phyloP scores from a whole-genome alignment of 768 basidiomycete species.

The Leccinum subtestaceum region DNA sequence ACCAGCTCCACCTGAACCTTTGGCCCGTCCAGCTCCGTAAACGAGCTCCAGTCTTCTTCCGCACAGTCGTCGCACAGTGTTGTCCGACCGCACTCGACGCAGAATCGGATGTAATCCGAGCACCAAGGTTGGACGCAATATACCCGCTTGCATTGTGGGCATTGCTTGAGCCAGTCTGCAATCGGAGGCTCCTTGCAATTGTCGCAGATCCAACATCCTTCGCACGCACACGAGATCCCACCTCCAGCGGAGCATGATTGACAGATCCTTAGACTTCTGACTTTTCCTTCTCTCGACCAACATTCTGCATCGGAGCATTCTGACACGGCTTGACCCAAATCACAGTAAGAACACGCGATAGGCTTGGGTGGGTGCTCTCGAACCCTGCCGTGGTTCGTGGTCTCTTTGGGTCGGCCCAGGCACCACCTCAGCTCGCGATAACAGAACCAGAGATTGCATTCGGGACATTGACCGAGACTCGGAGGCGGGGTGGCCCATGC shows the following conservation, averaged over 20 bases:
- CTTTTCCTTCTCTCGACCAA: constrained; percentile 14
- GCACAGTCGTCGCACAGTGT: constrained; percentile 7
- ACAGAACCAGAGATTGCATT: constrained; percentile 23
- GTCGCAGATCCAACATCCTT: constrained; percentile 21
- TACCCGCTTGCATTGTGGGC: constrained; percentile 16
- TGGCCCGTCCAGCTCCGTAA: too few relatives aligned
- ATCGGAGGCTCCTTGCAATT: constrained; percentile 14
- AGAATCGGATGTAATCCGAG: constrained; percentile 21
- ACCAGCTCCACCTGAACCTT: too few relatives aligned
- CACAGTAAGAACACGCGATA: constrained; percentile 18
- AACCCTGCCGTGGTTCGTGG: not conserved
- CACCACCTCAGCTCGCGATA: constrained; percentile 21
- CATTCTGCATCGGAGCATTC: constrained; percentile 12
- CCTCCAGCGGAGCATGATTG: constrained; percentile 15
- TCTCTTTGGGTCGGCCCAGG: constrained; percentile 18
- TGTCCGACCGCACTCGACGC: constrained; percentile 17
- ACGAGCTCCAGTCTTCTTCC: not conserved
- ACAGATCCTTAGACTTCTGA: constrained; percentile 10
- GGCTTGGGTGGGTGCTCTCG: constrained; percentile 16
- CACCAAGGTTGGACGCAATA: constrained; percentile 14
- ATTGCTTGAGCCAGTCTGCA: constrained; percentile 11
- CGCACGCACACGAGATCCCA: constrained; percentile 22
- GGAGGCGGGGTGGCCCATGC: not conserved
- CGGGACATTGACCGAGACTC: constrained; percentile 19
- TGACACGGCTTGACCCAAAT: not conserved